phyloP scores from a whole-genome alignment of 331 rosid species.

The Arachis monticola region DNA sequence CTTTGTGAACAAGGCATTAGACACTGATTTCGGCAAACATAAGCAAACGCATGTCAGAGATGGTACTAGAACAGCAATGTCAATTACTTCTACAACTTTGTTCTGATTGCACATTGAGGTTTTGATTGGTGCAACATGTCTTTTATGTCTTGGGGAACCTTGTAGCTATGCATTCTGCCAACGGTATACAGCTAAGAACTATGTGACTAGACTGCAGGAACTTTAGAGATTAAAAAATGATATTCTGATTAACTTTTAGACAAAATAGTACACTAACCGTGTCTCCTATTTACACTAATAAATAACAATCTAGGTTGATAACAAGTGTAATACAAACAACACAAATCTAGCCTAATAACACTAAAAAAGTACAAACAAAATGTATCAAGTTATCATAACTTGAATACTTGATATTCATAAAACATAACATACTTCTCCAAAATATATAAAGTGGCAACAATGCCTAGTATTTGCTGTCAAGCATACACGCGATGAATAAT shows the following conservation, averaged over 20 bases:
- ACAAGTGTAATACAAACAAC: constrained; percentile 6
- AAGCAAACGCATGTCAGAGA: not conserved
- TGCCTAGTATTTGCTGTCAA: constrained; percentile 13
- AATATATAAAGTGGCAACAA: constrained; percentile 25
- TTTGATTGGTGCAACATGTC: constrained; percentile 7
- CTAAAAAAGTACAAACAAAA: not conserved
- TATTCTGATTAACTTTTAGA: not conserved
- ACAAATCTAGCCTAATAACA: constrained; percentile 3
- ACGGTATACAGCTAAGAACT: not conserved
- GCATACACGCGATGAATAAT: constrained; percentile 21
- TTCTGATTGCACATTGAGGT: constrained; percentile 4
- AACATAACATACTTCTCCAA: constrained; percentile 17
- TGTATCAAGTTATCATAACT: not conserved
- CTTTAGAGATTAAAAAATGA: constrained; percentile 10
- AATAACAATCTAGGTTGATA: constrained; percentile 1
- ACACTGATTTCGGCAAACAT: constrained; percentile 7
- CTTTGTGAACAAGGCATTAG: not conserved
- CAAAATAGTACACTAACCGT: constrained; percentile 6
- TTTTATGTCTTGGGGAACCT: constrained; percentile 1
- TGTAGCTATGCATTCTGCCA: constrained; percentile 3
- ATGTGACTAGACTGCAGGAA: not conserved
- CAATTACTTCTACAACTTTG: constrained; percentile 15
- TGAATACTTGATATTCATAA: not conserved
- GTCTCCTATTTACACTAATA: not conserved
- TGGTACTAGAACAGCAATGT: not conserved